Base-by-base conservation (phyloP, 1,284 basidiomycete species). In the Ganoderma meredithae region DNA sequence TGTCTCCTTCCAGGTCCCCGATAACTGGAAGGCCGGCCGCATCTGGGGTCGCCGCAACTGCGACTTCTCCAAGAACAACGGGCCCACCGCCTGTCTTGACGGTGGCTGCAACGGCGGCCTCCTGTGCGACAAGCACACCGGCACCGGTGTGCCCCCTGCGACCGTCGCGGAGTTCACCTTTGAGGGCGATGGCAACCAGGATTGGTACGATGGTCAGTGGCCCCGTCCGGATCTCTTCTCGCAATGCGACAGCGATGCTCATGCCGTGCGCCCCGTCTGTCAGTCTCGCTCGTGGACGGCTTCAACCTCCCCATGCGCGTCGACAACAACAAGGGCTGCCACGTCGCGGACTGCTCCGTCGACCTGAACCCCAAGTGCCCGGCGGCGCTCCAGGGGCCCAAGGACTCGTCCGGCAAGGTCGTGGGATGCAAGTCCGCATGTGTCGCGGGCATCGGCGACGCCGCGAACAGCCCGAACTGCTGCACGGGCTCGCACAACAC, bases 91-190 rank as follows among this genome's bases (percentile, higher is more conserved):
- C 22, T 86, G 85, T 71, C 68, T 80, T 7, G 78, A 79, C 60
- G 85, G 84, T 63, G 83, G 83, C 25, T 84, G 83, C 75, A 83
- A 82, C 66, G 83, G 86, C 39, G 86, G 85, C 52, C 78, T 87
- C 3, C 67, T 76, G 52, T 86, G 85, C 67, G 81, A 82, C 71
- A 67, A 75, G 3, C 67, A 73, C 62, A 79, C 78, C 33, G 83
- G 84, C 2, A 83, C 82, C 3, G 81, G 83, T 62, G 78, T 82
- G 0, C 82, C 83, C 13, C 84, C 84, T 8, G 84, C 80, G 0
- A 82, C 81, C 13, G 73, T 85, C 22, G 83, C 82, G 0, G 83
- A 84, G 71, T 85, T 81, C 74, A 85, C 82, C 7, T 74, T 85
- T 13, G 64, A 75, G 25, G 77, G 71, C 15, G 67, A 63, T 43